A percentile compares a stretch with the other conserved stretches of the same genome.
Conservation (phyloP, 768 basidiomycete genomes). For the Mycena floridula region DNA sequence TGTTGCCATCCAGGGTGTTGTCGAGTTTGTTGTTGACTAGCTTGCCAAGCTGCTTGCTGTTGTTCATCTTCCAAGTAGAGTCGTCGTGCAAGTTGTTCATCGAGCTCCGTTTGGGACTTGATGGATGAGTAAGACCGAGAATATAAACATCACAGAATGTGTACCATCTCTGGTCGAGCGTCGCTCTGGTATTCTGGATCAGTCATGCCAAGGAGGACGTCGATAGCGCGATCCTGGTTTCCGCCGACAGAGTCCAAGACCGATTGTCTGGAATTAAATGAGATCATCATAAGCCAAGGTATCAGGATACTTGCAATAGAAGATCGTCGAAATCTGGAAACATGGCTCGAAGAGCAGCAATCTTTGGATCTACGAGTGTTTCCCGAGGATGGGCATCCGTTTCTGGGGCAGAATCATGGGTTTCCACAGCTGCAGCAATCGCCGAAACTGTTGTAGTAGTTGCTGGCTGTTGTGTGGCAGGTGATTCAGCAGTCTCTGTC, state of each 20-base stretch:
- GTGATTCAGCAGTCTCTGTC: too few species aligned
- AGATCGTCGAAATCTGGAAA: slow-evolving; percentile 77
- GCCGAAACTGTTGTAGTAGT: too few species aligned
- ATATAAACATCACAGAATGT: neutral
- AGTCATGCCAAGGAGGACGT: slow-evolving; percentile 76
- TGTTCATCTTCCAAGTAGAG: slow-evolving; percentile 58
- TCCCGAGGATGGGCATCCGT: slow-evolving; percentile 9
- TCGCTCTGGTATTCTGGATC: slow-evolving; percentile 66
- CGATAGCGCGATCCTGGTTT: slow-evolving; percentile 71
- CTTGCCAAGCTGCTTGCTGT: slow-evolving; percentile 30
- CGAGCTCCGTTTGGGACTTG: slow-evolving; percentile 62
- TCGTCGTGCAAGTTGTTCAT: slow-evolving; percentile 73
- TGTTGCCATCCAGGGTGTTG: slow-evolving; percentile 10
- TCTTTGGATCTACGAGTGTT: slow-evolving; percentile 36
- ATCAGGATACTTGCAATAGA: slow-evolving; percentile 44
- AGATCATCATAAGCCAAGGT: neutral
- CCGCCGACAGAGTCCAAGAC: slow-evolving; percentile 70
- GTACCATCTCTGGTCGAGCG: slow-evolving; percentile 11
- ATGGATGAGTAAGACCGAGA: slow-evolving; percentile 3
- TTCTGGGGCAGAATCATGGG: neutral
- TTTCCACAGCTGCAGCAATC: too few species aligned
- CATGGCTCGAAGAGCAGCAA: slow-evolving; percentile 54
- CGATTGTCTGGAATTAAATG: slow-evolving; percentile 37
- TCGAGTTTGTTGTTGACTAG: slow-evolving; percentile 18
- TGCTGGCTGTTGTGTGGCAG: too few species aligned